Conservation (phyloP, 1,284 basidiomycete species). For the Moniliophthora roreri region DNA sequence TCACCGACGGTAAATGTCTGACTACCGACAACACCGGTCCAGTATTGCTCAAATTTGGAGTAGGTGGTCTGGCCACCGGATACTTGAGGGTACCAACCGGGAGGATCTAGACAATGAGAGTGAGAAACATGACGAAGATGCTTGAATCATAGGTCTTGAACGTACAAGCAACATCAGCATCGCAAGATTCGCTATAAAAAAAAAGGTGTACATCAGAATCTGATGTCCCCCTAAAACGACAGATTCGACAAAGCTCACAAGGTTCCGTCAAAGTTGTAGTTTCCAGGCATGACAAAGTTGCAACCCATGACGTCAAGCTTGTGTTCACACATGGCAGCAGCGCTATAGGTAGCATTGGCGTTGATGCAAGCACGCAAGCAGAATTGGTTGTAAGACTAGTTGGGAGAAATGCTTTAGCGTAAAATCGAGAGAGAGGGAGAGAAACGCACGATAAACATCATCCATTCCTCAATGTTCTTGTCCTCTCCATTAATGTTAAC, state of each 20-base stretch:
- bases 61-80: constrained; percentile 34
- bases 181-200: constrained; percentile 34
- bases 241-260: constrained; percentile 39
- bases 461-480: constrained; percentile 17
- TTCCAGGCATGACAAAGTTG: constrained; percentile 28
- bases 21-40: constrained; percentile 32
- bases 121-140: neutral
- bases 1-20: constrained; percentile 26
- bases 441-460: constrained; percentile 8
- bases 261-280: constrained; percentile 37
- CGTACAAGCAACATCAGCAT: constrained; percentile 41
- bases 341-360: constrained; percentile 52
- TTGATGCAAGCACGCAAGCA: constrained; percentile 56
- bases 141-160: too few relatives aligned
- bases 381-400: constrained; percentile 40
- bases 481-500: constrained; percentile 16
- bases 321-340: constrained; percentile 42
- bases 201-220: too few relatives aligned
- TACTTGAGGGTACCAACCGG: constrained; percentile 40
- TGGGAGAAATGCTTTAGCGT: constrained; percentile 25
- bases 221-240: too few relatives aligned
- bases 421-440: neutral
- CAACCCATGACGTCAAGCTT: constrained; percentile 44
- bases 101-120: constrained; percentile 29
- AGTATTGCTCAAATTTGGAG: constrained; percentile 41